Evolutionary conservation across 1,139 yeast species (phyloP).

Genomic region (Blastobotrys raffinosifermentans): DNA sequence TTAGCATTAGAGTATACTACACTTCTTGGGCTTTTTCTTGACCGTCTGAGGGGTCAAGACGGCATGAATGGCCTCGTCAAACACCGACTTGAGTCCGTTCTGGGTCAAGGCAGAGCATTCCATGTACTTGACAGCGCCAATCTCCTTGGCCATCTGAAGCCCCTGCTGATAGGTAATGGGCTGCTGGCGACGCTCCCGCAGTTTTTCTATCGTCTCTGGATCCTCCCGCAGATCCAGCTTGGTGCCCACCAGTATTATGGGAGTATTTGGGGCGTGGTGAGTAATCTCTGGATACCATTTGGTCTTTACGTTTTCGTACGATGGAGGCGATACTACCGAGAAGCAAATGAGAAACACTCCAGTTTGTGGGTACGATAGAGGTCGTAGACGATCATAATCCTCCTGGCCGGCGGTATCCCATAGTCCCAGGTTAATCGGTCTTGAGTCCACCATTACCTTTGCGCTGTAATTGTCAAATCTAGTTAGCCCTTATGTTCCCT

Average conservation of each 20-base stretch:
- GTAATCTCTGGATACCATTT: constrained; percentile 85
- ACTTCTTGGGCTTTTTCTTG: constrained; percentile 41
- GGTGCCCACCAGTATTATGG: constrained; percentile 78
- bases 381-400: constrained; percentile 87
- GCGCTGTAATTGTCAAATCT: constrained; percentile 81
- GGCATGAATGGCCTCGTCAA: constrained; percentile 71
- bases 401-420: constrained; percentile 99
- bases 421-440: constrained; percentile 72
- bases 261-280: constrained; percentile 79
- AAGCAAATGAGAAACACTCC: constrained; percentile 85
- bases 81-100: constrained; percentile 67
- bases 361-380: constrained; percentile 87
- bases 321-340: constrained; percentile 75
- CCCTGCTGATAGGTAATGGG: constrained; percentile 67
- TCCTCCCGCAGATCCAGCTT: constrained; percentile 82
- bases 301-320: constrained; percentile 64
- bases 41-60: constrained; percentile 51
- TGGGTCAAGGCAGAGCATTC: constrained; percentile 96
- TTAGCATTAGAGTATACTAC: constrained; percentile 65
- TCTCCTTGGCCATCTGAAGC: constrained; percentile 57
- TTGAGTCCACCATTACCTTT: constrained; percentile 76
- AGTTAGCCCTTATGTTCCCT: not conserved
- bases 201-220: constrained; percentile 65
- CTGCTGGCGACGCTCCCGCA: constrained; percentile 54
- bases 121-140: constrained; percentile 64